These are phyloP conservation scores for Fraxinus floribunda DNA, from an alignment of 305 asterid species.

Conservation along the genomic window DNA sequence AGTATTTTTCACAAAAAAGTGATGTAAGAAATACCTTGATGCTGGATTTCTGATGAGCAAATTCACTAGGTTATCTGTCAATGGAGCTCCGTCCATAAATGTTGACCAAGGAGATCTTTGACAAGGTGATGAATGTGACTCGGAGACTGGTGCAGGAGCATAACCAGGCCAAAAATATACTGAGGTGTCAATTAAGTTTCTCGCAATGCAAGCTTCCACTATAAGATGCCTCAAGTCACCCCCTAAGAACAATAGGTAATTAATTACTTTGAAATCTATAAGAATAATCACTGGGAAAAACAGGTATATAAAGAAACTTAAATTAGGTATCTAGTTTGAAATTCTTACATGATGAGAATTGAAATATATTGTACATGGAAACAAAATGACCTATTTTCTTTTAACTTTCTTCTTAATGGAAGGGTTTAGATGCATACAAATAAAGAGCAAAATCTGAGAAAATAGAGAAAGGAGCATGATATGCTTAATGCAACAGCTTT, in stretches of 20 bases:
- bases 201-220: slow-evolving; percentile 34
- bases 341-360: not conserved
- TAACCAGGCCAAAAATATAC: slow-evolving; percentile 34
- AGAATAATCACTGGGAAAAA: not conserved
- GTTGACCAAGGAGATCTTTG: slow-evolving; percentile 24
- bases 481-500: not conserved
- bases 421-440: not conserved
- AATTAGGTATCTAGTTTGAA: not conserved
- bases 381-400: not conserved
- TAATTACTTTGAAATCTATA: not conserved
- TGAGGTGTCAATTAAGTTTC: slow-evolving; percentile 29
- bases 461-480: not conserved
- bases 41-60: slow-evolving; percentile 26
- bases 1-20: not conserved
- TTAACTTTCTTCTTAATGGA: not conserved
- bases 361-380: not conserved
- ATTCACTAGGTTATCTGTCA: slow-evolving; percentile 25
- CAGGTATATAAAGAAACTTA: not conserved
- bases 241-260: not conserved
- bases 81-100: slow-evolving; percentile 27
- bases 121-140: not conserved
- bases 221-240: slow-evolving; percentile 33
- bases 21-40: slow-evolving; percentile 23
- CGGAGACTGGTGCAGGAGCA: slow-evolving; percentile 13
- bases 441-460: not conserved